Base-by-base conservation (phyloP, 2,329 filamentous ascomycete genomes). In the Ramichloridium luteum region DNA sequence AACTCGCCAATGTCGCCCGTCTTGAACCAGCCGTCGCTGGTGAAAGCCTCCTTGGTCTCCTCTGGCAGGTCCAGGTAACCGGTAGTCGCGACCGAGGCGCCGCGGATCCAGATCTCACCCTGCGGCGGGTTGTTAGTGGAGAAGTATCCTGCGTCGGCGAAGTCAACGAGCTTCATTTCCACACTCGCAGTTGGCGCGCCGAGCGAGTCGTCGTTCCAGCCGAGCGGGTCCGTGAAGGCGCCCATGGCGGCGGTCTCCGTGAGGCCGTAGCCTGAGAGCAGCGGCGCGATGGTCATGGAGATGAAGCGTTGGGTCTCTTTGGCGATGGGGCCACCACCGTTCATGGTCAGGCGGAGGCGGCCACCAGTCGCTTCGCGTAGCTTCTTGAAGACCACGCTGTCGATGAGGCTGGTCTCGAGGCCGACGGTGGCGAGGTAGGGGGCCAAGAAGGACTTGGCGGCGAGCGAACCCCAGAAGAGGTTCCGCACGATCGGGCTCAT, bases 1-100 rank as follows among this genome's bases (percentile, higher is more conserved):
- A 85, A 85, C 55, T 93, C 80, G 47, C 85, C 85, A 54, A 93
- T 86, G 50, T 93, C 86, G 39, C 86, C 85, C 9, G 83, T 90
- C 68, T 79, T 85, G 70, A 93, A 93, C 86, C 86, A 93, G 26
- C 82, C 82, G 48, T 92, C 86, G 3, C 72, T 55, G 1, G 80
- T 83, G 37, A 85, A 68, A 5, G 79, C 68, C 51, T 77, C 77
- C 48, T 58, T 53, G 20, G 82, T 93, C 61, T 93, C 84, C 44
- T 85, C 73, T 8, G 80, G 76, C 54, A 93, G 81, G 37, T 88
- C 67, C 53, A 75, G 85, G 61, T 94, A 93, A 22, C 74, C 75
- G 23, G 67, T 65, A 34, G 80, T 71, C 41, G 67, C 66, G 4
- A 54, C 54, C 1, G 60, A 30, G 26, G 25, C 16, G 6, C 32